Base-by-base conservation (phyloP, 768 basidiomycete species). In the Tephrocybe rancida region DNA sequence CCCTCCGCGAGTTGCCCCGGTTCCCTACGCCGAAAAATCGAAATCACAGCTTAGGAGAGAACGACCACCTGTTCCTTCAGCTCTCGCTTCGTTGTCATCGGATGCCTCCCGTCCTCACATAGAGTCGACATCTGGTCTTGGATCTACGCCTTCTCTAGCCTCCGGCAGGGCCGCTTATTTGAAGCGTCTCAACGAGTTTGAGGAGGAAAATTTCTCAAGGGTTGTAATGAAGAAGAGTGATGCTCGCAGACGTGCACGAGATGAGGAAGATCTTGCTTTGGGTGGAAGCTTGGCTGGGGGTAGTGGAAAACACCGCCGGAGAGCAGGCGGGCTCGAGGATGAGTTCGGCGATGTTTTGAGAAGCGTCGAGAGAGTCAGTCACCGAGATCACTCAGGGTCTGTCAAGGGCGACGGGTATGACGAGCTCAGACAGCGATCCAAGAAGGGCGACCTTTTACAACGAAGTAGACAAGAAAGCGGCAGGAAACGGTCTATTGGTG, bases 131-230 rank as follows among this genome's bases (percentile, higher is more conserved):
- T 80, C 88, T 11, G 91, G 91, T 10, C 72, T 93, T 7, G 87
- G 90, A 11, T 75, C 78, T 16, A 78, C 80, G 24, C 82, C 86
- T 5, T 69, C 83, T 3, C 68, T 86, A 11, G 67, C 74, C 9
- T 84, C 86, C 19, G 80, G 80, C 22, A 88, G 94, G 19, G 91
- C 90, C 9, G 81, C 85, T 16, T 88, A 95, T 63, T 78, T 98
- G 50, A 82, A 85, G 59, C 82, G 85, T 5, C 83, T 97, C 70
- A 84, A 82, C 46, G 87, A 92, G 56, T 98, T 92, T 68, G 96
- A 98, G 73, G 94, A 96, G 67, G 92, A 92, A 42, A 95, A 96
- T 69, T 92, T 98, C 72, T 91, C 90, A 32, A 86, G 96, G 41
- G 63, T 98, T 48, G 78, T 95, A 55, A 87, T 95, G 83, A 90